Evolutionary conservation across 495 filamentous ascomycete species (phyloP).

Genomic region (Extremus antarcticus): DNA sequence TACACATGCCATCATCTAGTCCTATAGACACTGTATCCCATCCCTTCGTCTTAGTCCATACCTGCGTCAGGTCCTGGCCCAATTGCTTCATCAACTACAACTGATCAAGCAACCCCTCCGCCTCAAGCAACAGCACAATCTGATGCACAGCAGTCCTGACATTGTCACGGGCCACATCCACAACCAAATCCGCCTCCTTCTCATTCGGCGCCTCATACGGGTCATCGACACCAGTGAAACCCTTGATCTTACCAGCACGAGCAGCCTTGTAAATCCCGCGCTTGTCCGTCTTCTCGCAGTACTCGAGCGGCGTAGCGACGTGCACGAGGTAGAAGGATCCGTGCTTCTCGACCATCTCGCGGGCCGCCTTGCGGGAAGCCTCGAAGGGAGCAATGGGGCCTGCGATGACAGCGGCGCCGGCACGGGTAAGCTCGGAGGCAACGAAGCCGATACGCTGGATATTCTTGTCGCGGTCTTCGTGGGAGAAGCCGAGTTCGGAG

Average conservation of each 20-base stretch:
- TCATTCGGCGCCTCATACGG: constrained; percentile 82
- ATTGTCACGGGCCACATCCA: constrained; percentile 73
- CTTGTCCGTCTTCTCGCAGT: constrained; percentile 92
- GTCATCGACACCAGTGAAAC: constrained; percentile 97
- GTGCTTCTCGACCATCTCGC: constrained; percentile 73
- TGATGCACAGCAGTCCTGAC: constrained; percentile 93
- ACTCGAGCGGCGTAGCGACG: constrained; percentile 82
- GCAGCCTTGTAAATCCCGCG: constrained; percentile 80
- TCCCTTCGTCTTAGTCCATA: neutral
- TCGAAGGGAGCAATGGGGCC: constrained; percentile 96
- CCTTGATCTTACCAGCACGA: constrained; percentile 85
- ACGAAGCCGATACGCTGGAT: constrained; percentile 95
- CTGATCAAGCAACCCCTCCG: constrained; percentile 66
- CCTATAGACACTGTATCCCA: neutral
- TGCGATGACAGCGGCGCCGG: constrained; percentile 90
- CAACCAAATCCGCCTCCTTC: constrained; percentile 68
- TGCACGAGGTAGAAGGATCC: constrained; percentile 91
- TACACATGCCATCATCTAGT: neutral
- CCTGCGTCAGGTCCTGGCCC: neutral
- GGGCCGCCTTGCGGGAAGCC: constrained; percentile 57
- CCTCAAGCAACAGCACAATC: constrained; percentile 88
- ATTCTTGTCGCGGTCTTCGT: constrained; percentile 88
- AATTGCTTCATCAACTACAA: constrained; percentile 23
- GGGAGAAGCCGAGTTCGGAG: constrained; percentile 89
- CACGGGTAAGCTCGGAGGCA: constrained; percentile 81